Percentiles rank a stretch among this genome's conserved stretches.
Evolutionary conservation across 345 rosid genomes (phyloP).

Genomic region (Noccaea caerulescens): DNA sequence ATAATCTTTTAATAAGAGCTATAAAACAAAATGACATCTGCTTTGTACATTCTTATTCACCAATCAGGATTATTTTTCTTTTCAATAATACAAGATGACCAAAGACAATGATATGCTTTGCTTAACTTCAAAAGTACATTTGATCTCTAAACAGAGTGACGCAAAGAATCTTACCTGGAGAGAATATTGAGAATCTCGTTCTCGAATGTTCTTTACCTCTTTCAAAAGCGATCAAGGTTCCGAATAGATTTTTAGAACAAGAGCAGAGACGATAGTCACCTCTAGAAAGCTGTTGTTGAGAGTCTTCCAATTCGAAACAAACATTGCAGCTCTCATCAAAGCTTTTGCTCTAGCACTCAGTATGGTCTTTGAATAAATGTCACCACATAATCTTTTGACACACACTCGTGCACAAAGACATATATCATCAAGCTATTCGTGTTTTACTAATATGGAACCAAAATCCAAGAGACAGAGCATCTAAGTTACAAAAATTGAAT

Average conservation of each 20-base stretch:
- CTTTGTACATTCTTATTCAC: too few species aligned
- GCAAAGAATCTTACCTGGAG: too few species aligned
- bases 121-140: too few species aligned
- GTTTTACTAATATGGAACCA: background rate
- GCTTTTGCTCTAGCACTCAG: slow-evolving; percentile 4
- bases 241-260: too few species aligned
- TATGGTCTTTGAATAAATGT: background rate
- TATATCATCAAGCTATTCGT: background rate
- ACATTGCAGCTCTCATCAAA: slow-evolving; percentile 3
- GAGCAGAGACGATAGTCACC: slow-evolving; percentile 4
- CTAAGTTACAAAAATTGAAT: background rate
- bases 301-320: slow-evolving; percentile 7
- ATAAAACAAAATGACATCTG: too few species aligned
- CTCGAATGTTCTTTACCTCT: slow-evolving; percentile 3
- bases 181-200: background rate
- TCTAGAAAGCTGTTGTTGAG: background rate
- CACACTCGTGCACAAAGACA: slow-evolving; percentile 13
- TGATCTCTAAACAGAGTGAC: too few species aligned
- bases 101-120: too few species aligned
- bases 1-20: too few species aligned
- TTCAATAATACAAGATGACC: too few species aligned
- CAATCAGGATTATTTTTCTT: too few species aligned
- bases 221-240: slow-evolving; percentile 18
- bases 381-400: background rate
- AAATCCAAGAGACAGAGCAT: slow-evolving; percentile 1